Evolutionary conservation across 345 rosid genomes (phyloP).

Genomic region (Alliaria petiolata): DNA sequence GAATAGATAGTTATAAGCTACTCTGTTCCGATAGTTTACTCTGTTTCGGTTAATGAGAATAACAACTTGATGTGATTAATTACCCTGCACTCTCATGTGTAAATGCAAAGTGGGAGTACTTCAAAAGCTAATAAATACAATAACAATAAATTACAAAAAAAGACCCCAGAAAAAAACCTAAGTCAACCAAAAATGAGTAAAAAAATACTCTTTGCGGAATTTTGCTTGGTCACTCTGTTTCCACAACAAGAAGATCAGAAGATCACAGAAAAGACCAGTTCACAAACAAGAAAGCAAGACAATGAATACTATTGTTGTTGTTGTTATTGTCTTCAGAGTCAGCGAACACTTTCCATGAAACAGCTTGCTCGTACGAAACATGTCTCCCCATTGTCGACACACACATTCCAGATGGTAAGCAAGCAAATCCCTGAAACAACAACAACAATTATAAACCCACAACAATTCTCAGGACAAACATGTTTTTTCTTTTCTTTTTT

Average conservation of each 20-base stretch:
- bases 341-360: constrained; percentile 73
- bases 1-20: no score
- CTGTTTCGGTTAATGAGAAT: no score
- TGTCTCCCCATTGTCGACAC: constrained; percentile 88
- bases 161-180: background rate
- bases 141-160: background rate
- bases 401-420: constrained; percentile 77
- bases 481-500: no score
- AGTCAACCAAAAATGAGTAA: constrained; percentile 9
- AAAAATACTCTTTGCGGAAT: background rate
- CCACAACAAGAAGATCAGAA: background rate
- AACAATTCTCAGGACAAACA: background rate
- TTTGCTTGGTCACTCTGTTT: background rate
- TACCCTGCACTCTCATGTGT: no score
- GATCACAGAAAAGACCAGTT: constrained; percentile 83
- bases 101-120: no score
- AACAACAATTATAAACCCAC: background rate
- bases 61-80: no score
- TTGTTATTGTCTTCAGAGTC: constrained; percentile 12
- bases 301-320: constrained; percentile 43
- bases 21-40: no score
- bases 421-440: constrained; percentile 57
- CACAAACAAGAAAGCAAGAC: constrained; percentile 78
- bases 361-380: constrained; percentile 70
- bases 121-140: no score